Evolutionary conservation across 208 protist genomes (phyloP).

Genomic region (Trichomonas vaginalis): DNA sequence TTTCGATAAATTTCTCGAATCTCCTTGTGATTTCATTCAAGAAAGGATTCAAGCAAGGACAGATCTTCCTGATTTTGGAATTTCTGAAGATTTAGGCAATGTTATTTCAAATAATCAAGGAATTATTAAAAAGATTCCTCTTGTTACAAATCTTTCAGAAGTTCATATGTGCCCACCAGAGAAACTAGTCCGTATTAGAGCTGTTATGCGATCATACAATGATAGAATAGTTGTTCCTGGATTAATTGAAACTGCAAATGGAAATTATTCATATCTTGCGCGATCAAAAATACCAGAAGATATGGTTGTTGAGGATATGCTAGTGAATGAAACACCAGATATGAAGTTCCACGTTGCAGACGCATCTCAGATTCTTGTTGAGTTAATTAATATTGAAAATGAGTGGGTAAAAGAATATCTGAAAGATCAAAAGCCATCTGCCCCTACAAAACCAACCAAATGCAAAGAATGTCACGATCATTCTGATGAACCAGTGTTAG

Average conservation of each 20-base stretch:
- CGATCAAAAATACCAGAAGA: not conserved
- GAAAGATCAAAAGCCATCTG: no score
- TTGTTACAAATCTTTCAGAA: not conserved
- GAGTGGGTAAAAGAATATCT: not conserved
- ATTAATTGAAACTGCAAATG: not conserved
- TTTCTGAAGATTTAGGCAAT: not conserved
- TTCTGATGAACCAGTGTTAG: not conserved
- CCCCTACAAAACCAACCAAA: not conserved
- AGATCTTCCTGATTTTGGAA: not conserved
- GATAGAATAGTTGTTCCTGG: not conserved
- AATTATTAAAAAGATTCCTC: not conserved
- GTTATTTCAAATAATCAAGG: not conserved
- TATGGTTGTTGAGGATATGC: not conserved
- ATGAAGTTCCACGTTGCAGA: not conserved
- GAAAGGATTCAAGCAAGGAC: no score
- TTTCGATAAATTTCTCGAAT: no score
- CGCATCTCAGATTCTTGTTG: not conserved
- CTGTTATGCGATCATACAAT: not conserved
- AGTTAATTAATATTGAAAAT: not conserved
- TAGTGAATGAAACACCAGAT: not conserved
- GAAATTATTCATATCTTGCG: not conserved
- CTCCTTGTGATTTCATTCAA: no score
- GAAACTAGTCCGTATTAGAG: not conserved
- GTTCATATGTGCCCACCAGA: not conserved
- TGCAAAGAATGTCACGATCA: not conserved